Conservation (phyloP, 164 flowering plant genomes). For the Platanus orientalis region DNA sequence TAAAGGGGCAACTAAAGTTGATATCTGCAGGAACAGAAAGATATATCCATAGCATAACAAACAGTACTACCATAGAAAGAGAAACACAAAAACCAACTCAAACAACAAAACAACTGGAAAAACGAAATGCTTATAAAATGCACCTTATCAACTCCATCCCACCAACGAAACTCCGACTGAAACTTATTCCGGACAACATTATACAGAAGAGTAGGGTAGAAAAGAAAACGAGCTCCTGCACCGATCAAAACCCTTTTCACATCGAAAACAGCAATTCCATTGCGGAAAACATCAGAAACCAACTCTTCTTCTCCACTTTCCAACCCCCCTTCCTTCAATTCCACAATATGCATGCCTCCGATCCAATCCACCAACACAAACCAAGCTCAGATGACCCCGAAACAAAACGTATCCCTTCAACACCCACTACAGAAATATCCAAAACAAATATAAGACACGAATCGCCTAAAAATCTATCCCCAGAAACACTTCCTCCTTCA, state of each 20-base stretch:
- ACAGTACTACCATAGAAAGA: neutral
- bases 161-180: conserved; percentile 87
- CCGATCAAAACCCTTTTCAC: conserved; percentile 66
- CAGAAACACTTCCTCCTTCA: neutral
- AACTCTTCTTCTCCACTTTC: conserved; percentile 21
- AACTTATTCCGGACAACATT: conserved; percentile 77
- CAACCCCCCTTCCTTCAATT: conserved; percentile 40
- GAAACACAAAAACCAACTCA: neutral
- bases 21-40: neutral
- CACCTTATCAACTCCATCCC: conserved; percentile 88
- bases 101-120: neutral
- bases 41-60: neutral
- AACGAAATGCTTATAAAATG: neutral
- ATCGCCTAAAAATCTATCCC: too few relatives aligned
- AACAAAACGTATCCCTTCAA: too few relatives aligned
- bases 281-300: conserved; percentile 7
- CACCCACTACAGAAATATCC: too few relatives aligned
- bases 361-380: conserved; percentile 8
- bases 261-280: conserved; percentile 23
- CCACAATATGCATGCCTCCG: conserved; percentile 64
- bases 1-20: neutral
- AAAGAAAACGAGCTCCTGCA: conserved; percentile 77
- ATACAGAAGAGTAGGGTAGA: conserved; percentile 83
- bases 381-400: neutral
- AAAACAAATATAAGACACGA: too few relatives aligned